Percentiles rank a stretch among this genome's conserved stretches.
phyloP scores from a whole-genome alignment of 2,329 filamentous ascomycete species.

The Calonectria hawksworthii region DNA sequence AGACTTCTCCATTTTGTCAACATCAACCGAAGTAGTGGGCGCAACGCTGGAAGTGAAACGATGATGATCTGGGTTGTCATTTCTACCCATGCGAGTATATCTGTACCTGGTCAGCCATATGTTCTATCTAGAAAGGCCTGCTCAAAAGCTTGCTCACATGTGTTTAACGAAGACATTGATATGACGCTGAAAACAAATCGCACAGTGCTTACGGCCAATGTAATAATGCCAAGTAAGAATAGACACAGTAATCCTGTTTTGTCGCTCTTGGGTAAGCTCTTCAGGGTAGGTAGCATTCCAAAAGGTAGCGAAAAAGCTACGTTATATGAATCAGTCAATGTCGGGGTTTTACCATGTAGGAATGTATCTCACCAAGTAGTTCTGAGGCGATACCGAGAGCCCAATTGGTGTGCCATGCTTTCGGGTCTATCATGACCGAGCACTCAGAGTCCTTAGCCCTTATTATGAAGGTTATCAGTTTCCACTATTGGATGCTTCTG shows the following conservation, averaged over 20 bases:
- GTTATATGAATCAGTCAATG: background rate
- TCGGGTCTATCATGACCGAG: background rate
- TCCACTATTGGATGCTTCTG: rapidly evolving
- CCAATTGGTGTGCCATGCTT: background rate
- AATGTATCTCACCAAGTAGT: background rate
- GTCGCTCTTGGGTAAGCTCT: background rate
- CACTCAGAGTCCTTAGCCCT: background rate
- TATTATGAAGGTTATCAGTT: background rate
- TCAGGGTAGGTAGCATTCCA: background rate
- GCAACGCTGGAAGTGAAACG: background rate
- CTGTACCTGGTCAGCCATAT: background rate
- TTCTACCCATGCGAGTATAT: background rate
- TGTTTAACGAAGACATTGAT: background rate
- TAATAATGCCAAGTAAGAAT: background rate
- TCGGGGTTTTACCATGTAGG: too few relatives aligned
- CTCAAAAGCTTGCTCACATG: background rate
- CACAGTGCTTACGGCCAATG: background rate
- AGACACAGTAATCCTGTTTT: background rate
- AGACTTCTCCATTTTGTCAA: background rate
- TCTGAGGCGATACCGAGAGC: background rate
- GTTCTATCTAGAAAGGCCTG: rapidly evolving
- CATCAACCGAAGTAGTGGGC: background rate
- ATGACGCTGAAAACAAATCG: background rate
- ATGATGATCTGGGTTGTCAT: conserved; percentile 11
- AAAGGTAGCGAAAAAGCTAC: background rate